These are phyloP conservation scores for Arabidopsis lyrata DNA, from an alignment of 441 rosid genomes.

Conservation along the genomic window DNA sequence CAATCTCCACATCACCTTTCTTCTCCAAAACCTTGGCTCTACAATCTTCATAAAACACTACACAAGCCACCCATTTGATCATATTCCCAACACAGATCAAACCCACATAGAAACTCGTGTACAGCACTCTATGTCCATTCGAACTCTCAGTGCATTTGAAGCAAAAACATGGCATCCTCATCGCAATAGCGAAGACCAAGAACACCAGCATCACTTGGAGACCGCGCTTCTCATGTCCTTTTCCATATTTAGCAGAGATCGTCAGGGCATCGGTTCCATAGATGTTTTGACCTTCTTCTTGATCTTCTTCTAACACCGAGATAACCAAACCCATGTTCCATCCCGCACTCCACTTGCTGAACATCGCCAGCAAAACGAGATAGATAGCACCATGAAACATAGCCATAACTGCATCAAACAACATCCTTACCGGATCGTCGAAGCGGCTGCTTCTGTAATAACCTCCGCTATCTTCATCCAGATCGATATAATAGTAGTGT, in stretches of 20 bases:
- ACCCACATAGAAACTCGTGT: constrained; percentile 34
- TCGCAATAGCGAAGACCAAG: constrained; percentile 37
- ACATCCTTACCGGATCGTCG: not conserved
- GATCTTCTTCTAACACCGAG: constrained; percentile 47
- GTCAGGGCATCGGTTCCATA: constrained; percentile 49
- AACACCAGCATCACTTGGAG: constrained; percentile 47
- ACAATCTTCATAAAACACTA: constrained; percentile 51
- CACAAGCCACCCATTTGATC: constrained; percentile 54
- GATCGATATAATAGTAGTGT: not conserved
- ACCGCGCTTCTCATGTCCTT: constrained; percentile 46
- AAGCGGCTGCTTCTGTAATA: not conserved
- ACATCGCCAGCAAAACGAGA: constrained; percentile 41
- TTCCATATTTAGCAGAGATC: constrained; percentile 41
- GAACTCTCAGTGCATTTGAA: constrained; percentile 28
- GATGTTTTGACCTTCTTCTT: constrained; percentile 26
- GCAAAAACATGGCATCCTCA: constrained; percentile 40
- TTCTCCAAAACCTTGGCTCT: constrained; percentile 45
- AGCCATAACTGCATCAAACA: constrained; percentile 4
- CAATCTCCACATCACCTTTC: constrained; percentile 48
- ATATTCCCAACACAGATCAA: constrained; percentile 43
- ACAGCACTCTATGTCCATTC: constrained; percentile 8
- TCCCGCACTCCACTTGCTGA: constrained; percentile 48
- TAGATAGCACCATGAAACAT: constrained; percentile 30
- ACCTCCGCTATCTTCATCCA: not conserved
- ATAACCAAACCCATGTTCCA: constrained; percentile 59